Percentiles rank a stretch among this genome's conserved stretches.
These are phyloP conservation scores for Sarocladium brachiariae DNA, from an alignment of 2,329 filamentous ascomycete genomes.

Conservation along the genomic window DNA sequence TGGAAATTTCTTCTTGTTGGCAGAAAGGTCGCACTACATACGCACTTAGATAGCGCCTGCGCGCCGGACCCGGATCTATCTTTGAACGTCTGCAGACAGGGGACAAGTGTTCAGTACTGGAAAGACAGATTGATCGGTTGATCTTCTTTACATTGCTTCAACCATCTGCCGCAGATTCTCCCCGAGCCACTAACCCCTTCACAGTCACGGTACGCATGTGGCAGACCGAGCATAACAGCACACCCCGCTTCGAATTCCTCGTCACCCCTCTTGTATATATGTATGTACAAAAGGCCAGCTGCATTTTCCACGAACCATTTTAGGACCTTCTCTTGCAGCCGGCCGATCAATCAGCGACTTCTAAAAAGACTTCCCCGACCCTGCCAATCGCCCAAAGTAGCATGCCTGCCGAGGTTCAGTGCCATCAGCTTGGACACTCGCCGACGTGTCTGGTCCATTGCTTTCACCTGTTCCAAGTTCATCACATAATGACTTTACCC, in stretches of 20 bases:
- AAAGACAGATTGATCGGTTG: background rate
- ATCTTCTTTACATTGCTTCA: background rate
- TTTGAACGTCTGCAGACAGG: background rate
- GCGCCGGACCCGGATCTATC: background rate
- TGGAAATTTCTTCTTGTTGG: background rate
- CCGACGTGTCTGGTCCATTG: background rate
- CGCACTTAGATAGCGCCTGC: background rate
- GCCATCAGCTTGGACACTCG: background rate
- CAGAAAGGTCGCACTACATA: background rate
- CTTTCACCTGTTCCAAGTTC: conserved; percentile 8
- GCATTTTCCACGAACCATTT: conserved; percentile 6
- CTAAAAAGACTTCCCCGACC: background rate
- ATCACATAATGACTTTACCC: background rate
- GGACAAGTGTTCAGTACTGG: background rate
- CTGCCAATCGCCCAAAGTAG: background rate
- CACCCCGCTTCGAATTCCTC: background rate
- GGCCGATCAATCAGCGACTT: background rate
- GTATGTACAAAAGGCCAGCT: background rate
- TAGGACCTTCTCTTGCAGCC: background rate
- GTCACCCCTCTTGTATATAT: background rate
- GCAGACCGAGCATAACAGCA: conserved; percentile 4
- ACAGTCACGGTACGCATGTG: background rate
- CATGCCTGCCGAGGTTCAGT: conserved; percentile 6
- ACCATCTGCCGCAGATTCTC: conserved; percentile 6
- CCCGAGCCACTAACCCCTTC: background rate